Conservation (phyloP, 2,329 filamentous ascomycete genomes). For the Ilyonectria destructans region DNA sequence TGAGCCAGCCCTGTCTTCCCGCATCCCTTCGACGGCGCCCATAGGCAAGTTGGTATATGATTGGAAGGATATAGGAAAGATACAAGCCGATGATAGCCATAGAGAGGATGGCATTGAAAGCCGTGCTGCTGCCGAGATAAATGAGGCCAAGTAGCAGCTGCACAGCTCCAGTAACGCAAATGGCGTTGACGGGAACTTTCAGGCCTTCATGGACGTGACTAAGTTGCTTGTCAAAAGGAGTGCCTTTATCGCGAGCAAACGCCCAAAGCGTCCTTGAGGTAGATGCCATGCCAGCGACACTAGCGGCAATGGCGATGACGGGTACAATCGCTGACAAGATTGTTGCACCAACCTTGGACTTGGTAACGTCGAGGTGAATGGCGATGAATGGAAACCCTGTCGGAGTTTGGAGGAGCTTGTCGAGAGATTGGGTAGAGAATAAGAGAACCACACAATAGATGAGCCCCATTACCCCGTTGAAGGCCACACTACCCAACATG, state of each 20-base stretch:
- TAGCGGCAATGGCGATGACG: conserved; percentile 48
- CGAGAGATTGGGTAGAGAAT: conserved; percentile 58
- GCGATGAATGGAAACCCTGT: conserved; percentile 63
- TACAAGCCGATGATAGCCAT: conserved; percentile 26
- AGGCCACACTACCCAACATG: conserved; percentile 53
- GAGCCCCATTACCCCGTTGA: conserved; percentile 64
- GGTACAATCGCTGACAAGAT: conserved; percentile 48
- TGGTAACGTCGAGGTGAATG: conserved; percentile 53
- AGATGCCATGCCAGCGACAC: conserved; percentile 52
- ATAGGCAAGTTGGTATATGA: conserved; percentile 6
- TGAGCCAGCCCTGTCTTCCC: no score
- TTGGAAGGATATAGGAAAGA: conserved; percentile 16
- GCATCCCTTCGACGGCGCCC: no score
- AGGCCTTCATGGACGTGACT: conserved; percentile 50
- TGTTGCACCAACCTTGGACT: conserved; percentile 43
- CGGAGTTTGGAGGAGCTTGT: conserved; percentile 56
- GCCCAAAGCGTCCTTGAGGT: conserved; percentile 58
- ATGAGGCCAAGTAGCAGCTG: conserved; percentile 39
- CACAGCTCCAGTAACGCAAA: conserved; percentile 44
- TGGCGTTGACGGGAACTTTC: conserved; percentile 54
- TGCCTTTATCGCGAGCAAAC: conserved; percentile 56
- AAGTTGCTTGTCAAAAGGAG: conserved; percentile 56
- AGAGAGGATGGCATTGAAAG: conserved; percentile 29
- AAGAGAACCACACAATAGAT: conserved; percentile 59
- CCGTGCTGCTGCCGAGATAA: conserved; percentile 18